Conservation (phyloP, 169 alveolate species). For the Babesia ovis region DNA sequence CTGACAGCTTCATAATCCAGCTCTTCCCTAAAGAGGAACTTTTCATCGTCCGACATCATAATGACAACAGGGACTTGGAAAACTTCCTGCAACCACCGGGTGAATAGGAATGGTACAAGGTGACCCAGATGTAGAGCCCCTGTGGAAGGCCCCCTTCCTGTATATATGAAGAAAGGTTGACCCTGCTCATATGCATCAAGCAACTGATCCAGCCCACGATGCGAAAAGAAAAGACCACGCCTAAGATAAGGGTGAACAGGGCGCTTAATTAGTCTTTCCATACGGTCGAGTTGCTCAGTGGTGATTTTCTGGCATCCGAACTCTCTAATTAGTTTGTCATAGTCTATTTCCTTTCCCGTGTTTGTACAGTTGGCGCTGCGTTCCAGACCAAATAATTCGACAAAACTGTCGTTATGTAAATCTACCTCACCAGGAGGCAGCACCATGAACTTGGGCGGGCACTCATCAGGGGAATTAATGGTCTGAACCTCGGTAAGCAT, state of each 20-base stretch:
- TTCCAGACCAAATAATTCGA: conserved; percentile 55
- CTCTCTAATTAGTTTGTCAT: conserved; percentile 89
- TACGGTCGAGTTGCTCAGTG: conserved; percentile 81
- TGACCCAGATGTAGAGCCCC: conserved; percentile 98
- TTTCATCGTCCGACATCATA: conserved; percentile 99
- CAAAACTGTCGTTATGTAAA: conserved; percentile 33
- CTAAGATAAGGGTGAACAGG: conserved; percentile 91
- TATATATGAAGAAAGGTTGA: conserved; percentile 92
- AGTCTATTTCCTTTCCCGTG: conserved; percentile 84
- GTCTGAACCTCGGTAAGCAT: conserved; percentile 47
- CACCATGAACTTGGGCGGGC: conserved; percentile 64
- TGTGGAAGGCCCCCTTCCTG: conserved; percentile 99
- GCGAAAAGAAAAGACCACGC: conserved; percentile 97
- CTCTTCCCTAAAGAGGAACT: conserved; percentile 94
- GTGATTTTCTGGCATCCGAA: conserved; percentile 92
- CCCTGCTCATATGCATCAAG: conserved; percentile 92
- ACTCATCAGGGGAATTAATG: conserved; percentile 41
- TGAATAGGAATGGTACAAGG: conserved; percentile 96
- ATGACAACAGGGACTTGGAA: conserved; percentile 98
- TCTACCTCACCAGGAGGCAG: conserved; percentile 62
- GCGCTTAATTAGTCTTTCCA: conserved; percentile 73
- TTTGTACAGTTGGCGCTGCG: conserved; percentile 64
- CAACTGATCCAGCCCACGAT: conserved; percentile 93
- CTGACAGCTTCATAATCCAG: conserved; percentile 85
- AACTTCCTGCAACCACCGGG: conserved; percentile 94